Conservation (phyloP, 2,329 filamentous ascomycete species). For the Neopestalotiopsis sp. region DNA sequence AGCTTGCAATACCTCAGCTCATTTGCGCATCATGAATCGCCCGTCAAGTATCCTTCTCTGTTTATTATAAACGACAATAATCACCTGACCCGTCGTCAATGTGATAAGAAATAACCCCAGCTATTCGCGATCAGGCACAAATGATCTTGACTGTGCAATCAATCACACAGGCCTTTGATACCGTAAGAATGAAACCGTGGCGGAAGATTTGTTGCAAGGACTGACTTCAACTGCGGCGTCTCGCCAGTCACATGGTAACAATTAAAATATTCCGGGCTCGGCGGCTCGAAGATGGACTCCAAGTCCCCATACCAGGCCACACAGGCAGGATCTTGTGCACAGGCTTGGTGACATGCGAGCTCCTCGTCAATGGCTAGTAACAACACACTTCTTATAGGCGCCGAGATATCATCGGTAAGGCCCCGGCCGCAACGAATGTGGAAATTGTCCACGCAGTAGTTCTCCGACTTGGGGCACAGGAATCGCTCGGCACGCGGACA, state of each 20-base stretch:
- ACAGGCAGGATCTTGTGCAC: neutral
- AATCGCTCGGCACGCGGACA: neutral
- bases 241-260: neutral
- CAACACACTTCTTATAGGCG: neutral
- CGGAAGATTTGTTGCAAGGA: neutral
- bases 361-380: neutral
- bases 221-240: neutral
- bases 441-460: neutral
- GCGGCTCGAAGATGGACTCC: neutral
- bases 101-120: neutral
- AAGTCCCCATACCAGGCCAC: neutral
- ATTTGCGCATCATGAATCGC: neutral
- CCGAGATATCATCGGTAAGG: neutral
- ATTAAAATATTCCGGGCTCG: neutral
- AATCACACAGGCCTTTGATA: neutral
- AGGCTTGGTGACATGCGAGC: neutral
- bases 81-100: neutral
- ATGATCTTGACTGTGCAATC: neutral
- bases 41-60: neutral
- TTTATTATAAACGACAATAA: neutral
- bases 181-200: neutral
- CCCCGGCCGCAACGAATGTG: neutral
- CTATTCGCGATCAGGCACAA: neutral
- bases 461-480: neutral
- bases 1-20: neutral